Conservation (phyloP, 1,284 basidiomycete species). For the Apiotrichum sp. region DNA sequence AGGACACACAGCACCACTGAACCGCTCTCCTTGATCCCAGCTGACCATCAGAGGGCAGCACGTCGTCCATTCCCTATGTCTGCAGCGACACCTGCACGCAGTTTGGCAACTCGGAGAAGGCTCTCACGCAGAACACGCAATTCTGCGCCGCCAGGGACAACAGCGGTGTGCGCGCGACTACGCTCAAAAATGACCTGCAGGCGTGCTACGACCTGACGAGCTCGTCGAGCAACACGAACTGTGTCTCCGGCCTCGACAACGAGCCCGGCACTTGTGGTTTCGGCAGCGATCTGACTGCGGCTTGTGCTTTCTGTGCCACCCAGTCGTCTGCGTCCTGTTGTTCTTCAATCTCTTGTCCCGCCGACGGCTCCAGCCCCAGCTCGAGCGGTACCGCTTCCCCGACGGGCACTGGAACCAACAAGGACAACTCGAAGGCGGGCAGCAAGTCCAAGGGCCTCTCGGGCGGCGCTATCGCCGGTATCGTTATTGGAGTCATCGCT, state of each 20-base stretch:
- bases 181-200: constrained; percentile 40
- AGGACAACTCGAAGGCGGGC: constrained; percentile 2
- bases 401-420: constrained; percentile 8
- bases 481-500: constrained; percentile 17
- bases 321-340: constrained; percentile 32
- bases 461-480: constrained; percentile 33
- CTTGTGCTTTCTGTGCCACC: constrained; percentile 45
- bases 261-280: constrained; percentile 49
- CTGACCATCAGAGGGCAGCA: too few relatives aligned
- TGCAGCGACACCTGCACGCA: constrained; percentile 40
- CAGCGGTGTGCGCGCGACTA: constrained; percentile 15
- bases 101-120: constrained; percentile 28
- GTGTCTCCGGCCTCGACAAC: constrained; percentile 44
- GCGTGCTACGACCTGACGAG: constrained; percentile 46
- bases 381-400: constrained; percentile 14
- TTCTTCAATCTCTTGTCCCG: background rate
- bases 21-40: too few relatives aligned
- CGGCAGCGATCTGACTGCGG: constrained; percentile 32
- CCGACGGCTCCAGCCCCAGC: constrained; percentile 18
- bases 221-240: constrained; percentile 31
- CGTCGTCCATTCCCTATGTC: constrained; percentile 6
- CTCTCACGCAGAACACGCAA: constrained; percentile 23
- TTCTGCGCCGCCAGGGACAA: constrained; percentile 29
- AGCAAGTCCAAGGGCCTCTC: constrained; percentile 15
- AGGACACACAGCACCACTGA: too few relatives aligned